Base-by-base conservation (phyloP, 495 filamentous ascomycete genomes). In the Aspergillus hancockii region DNA sequence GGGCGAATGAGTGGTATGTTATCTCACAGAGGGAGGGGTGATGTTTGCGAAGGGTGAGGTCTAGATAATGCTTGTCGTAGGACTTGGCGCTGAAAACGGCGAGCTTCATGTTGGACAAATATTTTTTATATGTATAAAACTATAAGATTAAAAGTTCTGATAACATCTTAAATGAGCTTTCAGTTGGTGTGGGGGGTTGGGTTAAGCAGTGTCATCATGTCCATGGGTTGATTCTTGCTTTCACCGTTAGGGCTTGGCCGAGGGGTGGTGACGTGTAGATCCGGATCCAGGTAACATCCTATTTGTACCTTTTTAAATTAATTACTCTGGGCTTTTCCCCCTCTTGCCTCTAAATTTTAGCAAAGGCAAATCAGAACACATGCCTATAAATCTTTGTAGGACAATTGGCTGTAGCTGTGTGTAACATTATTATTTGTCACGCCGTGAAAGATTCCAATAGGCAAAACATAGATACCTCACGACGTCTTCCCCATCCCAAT, bases 81-180 rank as follows among this genome's bases (percentile, higher is more conserved):
- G 83, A 75, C 71, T 87, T 85, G 41, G 84, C 75, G 69, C 80
- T 83, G 73, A 86, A 87, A 58, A 86, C 81, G 62, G 83, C 80
- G 63, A 87, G 65, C 64, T 84, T 82, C 81, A 84, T 81, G 74
- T 55, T 72, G 41, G 52, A n/a, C 22, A 12, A 3, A 41, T 38
- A 16, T 40, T 3, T n/a, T 43, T 41, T 30, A 28, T 52, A 13
- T 41, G 6, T 6, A 18, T 3, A 8, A 16, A 4, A 14, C 14
- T 5, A 41, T 5, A 8, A 16, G 10, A 41, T 13, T 5, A 41
- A 40, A 40, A 40, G 9, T 12, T 40, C 16, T n/a, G 9, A 40
- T 40, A 3, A n/a, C 36, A 4, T 40, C 12, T 10, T 40, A 13
- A 7, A 7, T 28, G 7, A 28, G 25, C 3, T 28, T 7, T 3